phyloP scores from a whole-genome alignment of 108 stramenopile genomes.

The Stephanodiscus minutulus region DNA sequence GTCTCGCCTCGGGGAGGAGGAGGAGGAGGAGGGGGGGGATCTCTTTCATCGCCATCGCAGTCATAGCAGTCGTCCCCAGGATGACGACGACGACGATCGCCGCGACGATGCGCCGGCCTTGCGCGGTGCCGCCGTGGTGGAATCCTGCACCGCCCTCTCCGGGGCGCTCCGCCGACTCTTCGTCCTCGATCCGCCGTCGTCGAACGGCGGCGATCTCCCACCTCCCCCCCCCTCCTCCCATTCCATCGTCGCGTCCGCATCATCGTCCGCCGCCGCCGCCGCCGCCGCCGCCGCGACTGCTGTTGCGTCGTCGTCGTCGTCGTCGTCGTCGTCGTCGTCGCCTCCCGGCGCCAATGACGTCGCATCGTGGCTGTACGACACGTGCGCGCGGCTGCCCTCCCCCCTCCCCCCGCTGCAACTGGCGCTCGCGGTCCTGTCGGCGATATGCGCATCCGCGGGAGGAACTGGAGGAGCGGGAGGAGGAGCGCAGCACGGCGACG shows the following conservation, averaged over 20 bases:
- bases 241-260: too few species aligned
- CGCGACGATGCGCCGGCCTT: too few species aligned
- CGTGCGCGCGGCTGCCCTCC: constrained; percentile 24
- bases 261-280: not conserved
- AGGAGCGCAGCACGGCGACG: constrained; percentile 4
- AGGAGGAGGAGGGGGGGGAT: not conserved
- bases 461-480: not conserved
- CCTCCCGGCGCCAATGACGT: not conserved
- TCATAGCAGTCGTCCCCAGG: not conserved
- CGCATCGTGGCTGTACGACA: constrained; percentile 22
- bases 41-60: not conserved
- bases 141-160: not conserved
- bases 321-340: constrained; percentile 2
- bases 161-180: not conserved
- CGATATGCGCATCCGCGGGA: not conserved
- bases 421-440: constrained; percentile 19
- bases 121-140: too few species aligned
- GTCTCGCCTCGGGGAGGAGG: not conserved
- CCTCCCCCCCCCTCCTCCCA: too few species aligned
- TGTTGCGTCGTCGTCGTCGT: not conserved
- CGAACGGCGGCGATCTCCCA: not conserved
- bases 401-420: constrained; percentile 28
- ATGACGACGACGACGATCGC: not conserved
- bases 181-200: too few species aligned
- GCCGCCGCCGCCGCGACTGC: not conserved